Base-by-base conservation (phyloP, 768 basidiomycete genomes). In the Dentipellis sp. region DNA sequence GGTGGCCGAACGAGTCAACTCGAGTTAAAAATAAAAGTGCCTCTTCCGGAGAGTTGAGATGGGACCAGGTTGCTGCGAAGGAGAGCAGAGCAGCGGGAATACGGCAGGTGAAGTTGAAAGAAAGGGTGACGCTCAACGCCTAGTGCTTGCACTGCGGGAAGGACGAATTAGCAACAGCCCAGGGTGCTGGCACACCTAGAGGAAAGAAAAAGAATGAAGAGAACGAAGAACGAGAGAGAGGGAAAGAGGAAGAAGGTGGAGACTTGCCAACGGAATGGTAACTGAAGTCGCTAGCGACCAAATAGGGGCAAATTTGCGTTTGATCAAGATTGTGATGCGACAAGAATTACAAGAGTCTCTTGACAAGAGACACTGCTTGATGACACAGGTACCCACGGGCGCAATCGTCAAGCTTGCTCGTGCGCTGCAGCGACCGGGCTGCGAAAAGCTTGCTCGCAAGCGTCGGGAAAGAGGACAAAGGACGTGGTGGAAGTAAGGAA, bases 81-180 rank as follows among this genome's bases (percentile, higher is more conserved):
- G 10, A 38, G 53, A 47, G 21, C 35, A 29, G 45, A 37, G 42
- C 53, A 35, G 59, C 38, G 52, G 36, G 36, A 60, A 48, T 50
- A 58, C 54, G 53, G 55, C 53, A 49, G 21, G 38, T 35, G 6
- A 10, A 22, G 9, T 50, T 45, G n/a, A 46, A 52, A 34, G 39
- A 48, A 52, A 22, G 42, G 55, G 53, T 11, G 58, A 56, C 58
- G 56, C n/a, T 62, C 45, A 58, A 54, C 48, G 53, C 60, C 61
- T 19, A 29, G 29, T 40, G 34, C 59, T 53, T 46, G 52, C 56
- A 56, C 59, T 62, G 62, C 64, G 63, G 66, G 59, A 63, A 58
- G 65, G 66, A 69, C 67, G 61, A 58, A 69, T 67, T 64, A 68
- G 66, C 62, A 65, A 65, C 47, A 55, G 39, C 50, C 38, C 56